Percentiles rank a stretch among this genome's conserved stretches.
phyloP scores from a whole-genome alignment of 768 basidiomycete genomes.

The Termitomyces sp. region DNA sequence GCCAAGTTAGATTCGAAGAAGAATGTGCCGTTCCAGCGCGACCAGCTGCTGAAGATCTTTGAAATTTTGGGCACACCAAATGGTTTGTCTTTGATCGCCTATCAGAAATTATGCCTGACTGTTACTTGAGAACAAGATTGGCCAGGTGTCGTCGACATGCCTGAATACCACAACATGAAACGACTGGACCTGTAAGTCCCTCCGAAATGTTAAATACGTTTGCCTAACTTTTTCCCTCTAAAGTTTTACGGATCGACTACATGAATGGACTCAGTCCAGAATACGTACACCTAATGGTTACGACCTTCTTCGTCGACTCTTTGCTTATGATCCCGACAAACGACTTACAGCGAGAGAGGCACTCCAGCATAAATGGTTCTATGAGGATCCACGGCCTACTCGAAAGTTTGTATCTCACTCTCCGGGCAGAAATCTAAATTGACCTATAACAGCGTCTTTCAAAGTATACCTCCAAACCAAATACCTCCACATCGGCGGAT shows the following conservation, averaged over 20 bases:
- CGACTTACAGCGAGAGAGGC: constrained; percentile 81
- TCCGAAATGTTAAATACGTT: background rate
- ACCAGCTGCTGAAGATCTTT: constrained; percentile 94
- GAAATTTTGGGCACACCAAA: constrained; percentile 90
- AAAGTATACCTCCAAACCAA: constrained; percentile 53
- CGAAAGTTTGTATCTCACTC: constrained; percentile 57
- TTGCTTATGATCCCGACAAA: constrained; percentile 86
- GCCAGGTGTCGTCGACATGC: constrained; percentile 81
- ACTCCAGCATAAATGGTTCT: constrained; percentile 86
- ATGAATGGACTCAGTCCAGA: constrained; percentile 70
- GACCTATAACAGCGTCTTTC: constrained; percentile 57
- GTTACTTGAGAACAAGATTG: constrained; percentile 66
- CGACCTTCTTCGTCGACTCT: constrained; percentile 81
- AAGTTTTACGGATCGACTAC: constrained; percentile 50
- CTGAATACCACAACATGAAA: constrained; percentile 81
- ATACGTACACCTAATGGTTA: constrained; percentile 59
- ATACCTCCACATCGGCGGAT: constrained; percentile 85
- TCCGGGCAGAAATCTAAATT: background rate
- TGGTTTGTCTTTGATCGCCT: constrained; percentile 39
- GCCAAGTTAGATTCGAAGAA: constrained; percentile 97
- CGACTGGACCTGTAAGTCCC: constrained; percentile 65
- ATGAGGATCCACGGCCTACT: constrained; percentile 82
- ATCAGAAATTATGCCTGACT: background rate
- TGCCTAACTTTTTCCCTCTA: background rate
- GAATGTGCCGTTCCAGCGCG: constrained; percentile 94